These are phyloP conservation scores for Tolypocladium album DNA, from an alignment of 2,329 filamentous ascomycete species.

Conservation along the genomic window DNA sequence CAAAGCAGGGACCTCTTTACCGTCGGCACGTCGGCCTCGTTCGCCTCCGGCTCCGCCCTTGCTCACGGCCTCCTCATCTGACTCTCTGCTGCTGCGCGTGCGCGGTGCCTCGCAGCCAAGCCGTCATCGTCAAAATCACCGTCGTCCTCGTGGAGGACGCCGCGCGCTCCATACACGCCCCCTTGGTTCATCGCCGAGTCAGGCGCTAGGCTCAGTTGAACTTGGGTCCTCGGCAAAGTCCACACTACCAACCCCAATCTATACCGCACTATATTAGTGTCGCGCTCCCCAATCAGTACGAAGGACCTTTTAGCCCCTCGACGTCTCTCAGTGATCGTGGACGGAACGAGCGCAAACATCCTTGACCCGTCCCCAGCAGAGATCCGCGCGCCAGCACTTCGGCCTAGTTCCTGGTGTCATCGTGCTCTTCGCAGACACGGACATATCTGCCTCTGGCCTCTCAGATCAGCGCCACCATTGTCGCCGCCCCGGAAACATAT, in stretches of 20 bases:
- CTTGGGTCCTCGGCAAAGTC: slow-evolving; percentile 20
- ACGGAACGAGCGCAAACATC: slow-evolving; percentile 9
- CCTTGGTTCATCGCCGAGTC: slow-evolving; percentile 16
- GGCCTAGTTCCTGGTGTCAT: slow-evolving; percentile 7
- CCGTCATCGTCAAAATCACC: neutral
- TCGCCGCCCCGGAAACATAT: slow-evolving; percentile 24
- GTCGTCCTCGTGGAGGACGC: neutral
- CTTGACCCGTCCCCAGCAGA: slow-evolving; percentile 9
- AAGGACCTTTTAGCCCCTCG: slow-evolving; percentile 12
- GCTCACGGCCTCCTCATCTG: neutral
- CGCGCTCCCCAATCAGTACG: slow-evolving; percentile 24
- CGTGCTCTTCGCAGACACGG: slow-evolving; percentile 1
- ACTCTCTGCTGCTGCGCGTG: neutral
- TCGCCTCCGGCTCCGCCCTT: neutral
- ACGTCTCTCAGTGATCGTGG: slow-evolving; percentile 13
- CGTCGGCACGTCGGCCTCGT: neutral
- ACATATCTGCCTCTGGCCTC: slow-evolving; percentile 2
- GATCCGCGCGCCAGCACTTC: slow-evolving; percentile 10
- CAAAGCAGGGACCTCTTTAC: neutral
- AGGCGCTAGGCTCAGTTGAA: slow-evolving; percentile 24
- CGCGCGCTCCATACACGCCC: slow-evolving; percentile 3
- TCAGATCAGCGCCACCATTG: slow-evolving; percentile 12
- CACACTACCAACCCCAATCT: slow-evolving; percentile 18
- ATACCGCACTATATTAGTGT: slow-evolving; percentile 30
- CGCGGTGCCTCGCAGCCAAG: neutral